phyloP scores from a whole-genome alignment of 108 stramenopile genomes.

The Fistulifera pelliculosa region DNA sequence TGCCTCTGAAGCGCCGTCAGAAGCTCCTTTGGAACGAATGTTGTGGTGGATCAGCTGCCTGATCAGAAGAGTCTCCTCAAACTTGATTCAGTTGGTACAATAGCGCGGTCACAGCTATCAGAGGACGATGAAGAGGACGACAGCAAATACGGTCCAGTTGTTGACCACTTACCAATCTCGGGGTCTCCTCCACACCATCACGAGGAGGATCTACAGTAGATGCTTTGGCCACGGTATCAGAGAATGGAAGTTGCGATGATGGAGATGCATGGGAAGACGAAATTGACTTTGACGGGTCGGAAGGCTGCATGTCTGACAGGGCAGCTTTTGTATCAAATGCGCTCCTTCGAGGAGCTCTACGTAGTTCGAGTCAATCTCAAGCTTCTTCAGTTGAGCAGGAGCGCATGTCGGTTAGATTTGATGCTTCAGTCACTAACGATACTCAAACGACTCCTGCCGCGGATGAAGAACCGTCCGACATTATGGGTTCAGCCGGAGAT shows the following conservation, averaged over 20 bases:
- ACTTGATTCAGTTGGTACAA: background rate
- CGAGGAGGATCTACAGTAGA: constrained; percentile 45
- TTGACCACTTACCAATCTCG: constrained; percentile 32
- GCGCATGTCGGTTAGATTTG: constrained; percentile 9
- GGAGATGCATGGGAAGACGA: constrained; percentile 15
- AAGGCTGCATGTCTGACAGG: constrained; percentile 1
- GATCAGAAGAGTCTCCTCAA: background rate
- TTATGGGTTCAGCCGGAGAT: background rate
- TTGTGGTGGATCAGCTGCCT: constrained; percentile 8
- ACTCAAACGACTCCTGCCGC: background rate
- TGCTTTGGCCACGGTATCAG: constrained; percentile 36
- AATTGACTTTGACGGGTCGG: constrained; percentile 12
- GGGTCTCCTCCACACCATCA: constrained; percentile 23
- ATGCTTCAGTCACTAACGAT: background rate
- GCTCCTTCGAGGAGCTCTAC: background rate
- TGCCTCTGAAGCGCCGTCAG: constrained; percentile 4
- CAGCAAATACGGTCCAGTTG: constrained; percentile 33
- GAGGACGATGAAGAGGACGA: constrained; percentile 33
- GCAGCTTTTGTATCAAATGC: background rate
- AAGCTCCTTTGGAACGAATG: constrained; percentile 2
- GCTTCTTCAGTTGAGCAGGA: constrained; percentile 4
- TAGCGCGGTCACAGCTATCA: constrained; percentile 3
- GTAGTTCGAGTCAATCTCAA: background rate
- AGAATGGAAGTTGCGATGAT: constrained; percentile 21
- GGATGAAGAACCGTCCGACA: background rate